A percentile compares a stretch with the other conserved stretches of the same genome.
phyloP scores from a whole-genome alignment of 768 basidiomycete genomes.

The Gloeophyllum trabeum region DNA sequence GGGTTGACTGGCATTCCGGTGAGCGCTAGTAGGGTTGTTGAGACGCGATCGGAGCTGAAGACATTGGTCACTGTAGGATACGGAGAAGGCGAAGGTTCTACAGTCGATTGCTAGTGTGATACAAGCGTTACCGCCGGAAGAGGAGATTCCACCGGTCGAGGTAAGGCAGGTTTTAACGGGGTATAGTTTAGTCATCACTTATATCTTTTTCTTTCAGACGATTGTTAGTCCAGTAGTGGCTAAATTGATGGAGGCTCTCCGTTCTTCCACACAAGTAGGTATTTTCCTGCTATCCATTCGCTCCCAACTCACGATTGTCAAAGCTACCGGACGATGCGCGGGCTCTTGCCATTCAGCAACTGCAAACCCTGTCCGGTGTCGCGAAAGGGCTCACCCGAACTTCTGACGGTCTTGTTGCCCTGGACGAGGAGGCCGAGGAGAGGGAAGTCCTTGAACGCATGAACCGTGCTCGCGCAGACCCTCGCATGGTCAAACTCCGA shows the following conservation, averaged over 20 bases:
- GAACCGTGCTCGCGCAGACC: slow-evolving; percentile 51
- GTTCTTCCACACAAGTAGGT: slow-evolving; percentile 40
- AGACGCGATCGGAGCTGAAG: neutral
- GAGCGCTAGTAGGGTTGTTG: slow-evolving; percentile 13
- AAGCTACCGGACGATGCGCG: slow-evolving; percentile 72
- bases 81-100: slow-evolving; percentile 82
- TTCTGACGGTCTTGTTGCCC: slow-evolving; percentile 51
- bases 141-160: slow-evolving; percentile 70
- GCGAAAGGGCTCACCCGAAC: slow-evolving; percentile 80
- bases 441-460: slow-evolving; percentile 42
- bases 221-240: slow-evolving; percentile 69
- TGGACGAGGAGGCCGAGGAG: slow-evolving; percentile 44
- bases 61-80: slow-evolving; percentile 34
- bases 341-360: slow-evolving; percentile 50
- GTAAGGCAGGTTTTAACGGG: too few species aligned
- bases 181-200: slow-evolving; percentile 1
- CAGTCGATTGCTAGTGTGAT: slow-evolving; percentile 92
- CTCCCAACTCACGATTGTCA: neutral
- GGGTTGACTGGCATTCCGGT: slow-evolving; percentile 68
- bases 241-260: slow-evolving; percentile 53
- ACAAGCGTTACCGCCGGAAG: slow-evolving; percentile 72
- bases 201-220: slow-evolving; percentile 27
- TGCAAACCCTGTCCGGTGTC: slow-evolving; percentile 76
- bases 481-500: slow-evolving; percentile 49
- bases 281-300: neutral